Conservation (phyloP, 805 yeast genomes). For the Teunomyces tritomae region DNA sequence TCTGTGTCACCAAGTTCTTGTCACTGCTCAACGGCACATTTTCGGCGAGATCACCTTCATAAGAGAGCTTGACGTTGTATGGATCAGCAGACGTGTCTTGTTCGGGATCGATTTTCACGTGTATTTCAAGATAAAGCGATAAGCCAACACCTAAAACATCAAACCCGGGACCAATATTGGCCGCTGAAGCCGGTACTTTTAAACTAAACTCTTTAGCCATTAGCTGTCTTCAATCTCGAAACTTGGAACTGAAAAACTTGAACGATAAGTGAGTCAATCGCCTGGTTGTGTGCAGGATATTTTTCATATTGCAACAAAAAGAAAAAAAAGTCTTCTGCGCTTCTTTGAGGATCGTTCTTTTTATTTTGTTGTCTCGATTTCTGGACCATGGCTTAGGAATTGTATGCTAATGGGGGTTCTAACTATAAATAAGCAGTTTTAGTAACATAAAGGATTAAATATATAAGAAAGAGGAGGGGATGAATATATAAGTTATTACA, state of each 20-base stretch:
- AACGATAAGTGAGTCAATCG: constrained; percentile 1
- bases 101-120: constrained; percentile 60
- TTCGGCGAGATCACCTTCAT: constrained; percentile 78
- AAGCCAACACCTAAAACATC: constrained; percentile 95
- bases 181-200: constrained; percentile 93
- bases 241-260: constrained; percentile 1
- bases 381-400: no score
- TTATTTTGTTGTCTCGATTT: no score
- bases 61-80: constrained; percentile 65
- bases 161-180: constrained; percentile 98
- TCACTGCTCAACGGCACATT: constrained; percentile 77
- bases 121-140: constrained; percentile 66
- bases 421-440: no score
- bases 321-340: no score
- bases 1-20: constrained; percentile 82
- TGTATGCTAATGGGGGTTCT: no score
- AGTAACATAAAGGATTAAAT: not conserved
- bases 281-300: not conserved
- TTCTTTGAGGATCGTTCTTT: no score
- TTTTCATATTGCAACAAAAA: no score
- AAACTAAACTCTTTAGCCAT: constrained; percentile 42
- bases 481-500: constrained; percentile 4
- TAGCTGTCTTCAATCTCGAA: not conserved
- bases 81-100: constrained; percentile 53
- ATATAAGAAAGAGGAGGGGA: not conserved